These are phyloP conservation scores for Ogataea ramenticola DNA, from an alignment of 805 yeast species.

Conservation along the genomic window DNA sequence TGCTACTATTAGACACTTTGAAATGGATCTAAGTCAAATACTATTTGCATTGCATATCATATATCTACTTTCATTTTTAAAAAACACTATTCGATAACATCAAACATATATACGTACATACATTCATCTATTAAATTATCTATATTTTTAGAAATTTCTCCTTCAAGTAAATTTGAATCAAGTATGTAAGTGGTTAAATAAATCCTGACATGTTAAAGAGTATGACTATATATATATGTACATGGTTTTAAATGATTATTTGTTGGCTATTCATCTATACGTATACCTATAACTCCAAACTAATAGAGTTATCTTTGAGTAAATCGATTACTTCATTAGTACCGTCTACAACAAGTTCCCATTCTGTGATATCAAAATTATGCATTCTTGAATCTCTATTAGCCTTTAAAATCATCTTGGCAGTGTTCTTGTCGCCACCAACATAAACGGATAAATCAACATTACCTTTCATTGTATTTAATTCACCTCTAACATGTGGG, in stretches of 20 bases:
- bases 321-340: constrained; percentile 34
- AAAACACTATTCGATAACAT: too few relatives aligned
- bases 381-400: constrained; percentile 52
- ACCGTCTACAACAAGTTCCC: constrained; percentile 49
- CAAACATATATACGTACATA: not conserved
- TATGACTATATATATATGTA: constrained; percentile 3
- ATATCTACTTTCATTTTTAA: too few relatives aligned
- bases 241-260: too few relatives aligned
- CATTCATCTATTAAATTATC: not conserved
- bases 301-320: constrained; percentile 37
- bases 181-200: too few relatives aligned
- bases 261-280: too few relatives aligned
- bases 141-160: too few relatives aligned
- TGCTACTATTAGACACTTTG: too few relatives aligned
- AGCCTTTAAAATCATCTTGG: constrained; percentile 63
- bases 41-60: too few relatives aligned
- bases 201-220: constrained; percentile 2
- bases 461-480: constrained; percentile 76
- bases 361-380: constrained; percentile 51
- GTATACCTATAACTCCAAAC: constrained; percentile 12
- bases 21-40: too few relatives aligned
- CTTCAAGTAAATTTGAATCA: too few relatives aligned
- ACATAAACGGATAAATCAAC: constrained; percentile 70
- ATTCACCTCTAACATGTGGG: constrained; percentile 87
- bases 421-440: constrained; percentile 52